Evolutionary conservation across 208 protist species (phyloP), one percentile per base, ranked within the genome.

Genomic region (Acanthamoeba quina): DNA sequence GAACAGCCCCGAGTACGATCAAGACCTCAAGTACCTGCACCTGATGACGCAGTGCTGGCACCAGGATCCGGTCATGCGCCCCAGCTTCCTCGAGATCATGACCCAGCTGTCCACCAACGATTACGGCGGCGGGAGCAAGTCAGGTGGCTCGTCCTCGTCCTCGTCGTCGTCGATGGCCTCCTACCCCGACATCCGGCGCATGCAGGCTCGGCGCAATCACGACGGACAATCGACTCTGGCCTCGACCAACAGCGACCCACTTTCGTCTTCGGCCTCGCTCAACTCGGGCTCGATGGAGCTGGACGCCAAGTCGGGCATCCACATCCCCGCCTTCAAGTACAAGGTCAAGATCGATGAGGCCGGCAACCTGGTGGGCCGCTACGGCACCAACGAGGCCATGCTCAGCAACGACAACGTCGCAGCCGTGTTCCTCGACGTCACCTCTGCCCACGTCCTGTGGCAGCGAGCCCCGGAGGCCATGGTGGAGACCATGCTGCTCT

Each of bases 11-110:
- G 72, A 82, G 72, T 82, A 82, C 72, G 72, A 82, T 0, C 72
- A 82, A 11, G 72, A 82, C 72, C 37, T 82, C 41, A 82, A 82
- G 72, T 82, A 54, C 72, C 41, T 82, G 34, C 72, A 82, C 72
- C 44, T 82, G 72, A 82, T 82, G 72, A 82, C 72, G 37, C 72
- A 89, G 31, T 89, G 80, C 56, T 89, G 80, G 80, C 54, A 58
- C 31, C 54, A 58, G 31, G 80, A 89, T 17, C 80, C 80, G 10
- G 54, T 66, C n/a, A 89, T 58, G 54, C 47, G 80, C 3, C 80
- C 80, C 15, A 68, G 54, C 80, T 89, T 89, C 80, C 56, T 89
- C 29, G 80, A 89, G 34, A 47, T 89, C 52, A 89, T 89, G 80
- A 89, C 80, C 15, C 47, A 66, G 56, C 80, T 89, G n/a, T 89